phyloP scores from a whole-genome alignment of 345 rosid species.

The Syzygium jambos region DNA sequence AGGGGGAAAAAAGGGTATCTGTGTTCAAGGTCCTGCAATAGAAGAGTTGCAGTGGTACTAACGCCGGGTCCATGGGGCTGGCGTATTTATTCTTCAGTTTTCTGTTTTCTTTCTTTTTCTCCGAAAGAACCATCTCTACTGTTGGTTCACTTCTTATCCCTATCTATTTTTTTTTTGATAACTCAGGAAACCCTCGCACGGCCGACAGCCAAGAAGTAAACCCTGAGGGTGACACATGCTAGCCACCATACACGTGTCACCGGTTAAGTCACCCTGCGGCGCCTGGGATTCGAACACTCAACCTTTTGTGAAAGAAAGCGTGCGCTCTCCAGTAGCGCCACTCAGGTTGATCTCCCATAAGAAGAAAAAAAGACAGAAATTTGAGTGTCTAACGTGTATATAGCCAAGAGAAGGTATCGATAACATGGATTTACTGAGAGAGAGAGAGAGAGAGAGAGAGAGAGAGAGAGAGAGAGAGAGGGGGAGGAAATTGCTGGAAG shows the following conservation, averaged over 20 bases:
- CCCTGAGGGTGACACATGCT: too few species aligned
- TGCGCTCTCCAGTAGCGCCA: too few species aligned
- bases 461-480: neutral
- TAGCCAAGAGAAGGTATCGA: slow-evolving; percentile 12
- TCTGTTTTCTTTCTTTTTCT: neutral
- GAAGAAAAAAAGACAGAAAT: neutral
- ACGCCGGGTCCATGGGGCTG: neutral
- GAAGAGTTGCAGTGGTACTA: neutral
- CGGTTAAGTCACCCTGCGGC: too few species aligned
- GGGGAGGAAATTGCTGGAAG: neutral
- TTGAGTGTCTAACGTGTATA: neutral
- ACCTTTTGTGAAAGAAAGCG: too few species aligned
- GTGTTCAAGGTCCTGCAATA: neutral
- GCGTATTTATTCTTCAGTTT: neutral
- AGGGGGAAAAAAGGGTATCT: neutral
- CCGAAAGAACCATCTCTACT: neutral
- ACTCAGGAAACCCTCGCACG: too few species aligned
- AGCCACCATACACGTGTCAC: too few species aligned
- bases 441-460: too few species aligned
- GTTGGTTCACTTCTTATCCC: neutral
- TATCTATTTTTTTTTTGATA: neutral
- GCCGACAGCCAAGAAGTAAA: too few species aligned
- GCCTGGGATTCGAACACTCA: too few species aligned
- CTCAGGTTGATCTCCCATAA: neutral
- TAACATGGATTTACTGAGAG: neutral